Evolutionary conservation across 2,329 filamentous ascomycete species (phyloP), one percentile per base, ranked within the genome.

Genomic region (Calonectria hongkongensis): DNA sequence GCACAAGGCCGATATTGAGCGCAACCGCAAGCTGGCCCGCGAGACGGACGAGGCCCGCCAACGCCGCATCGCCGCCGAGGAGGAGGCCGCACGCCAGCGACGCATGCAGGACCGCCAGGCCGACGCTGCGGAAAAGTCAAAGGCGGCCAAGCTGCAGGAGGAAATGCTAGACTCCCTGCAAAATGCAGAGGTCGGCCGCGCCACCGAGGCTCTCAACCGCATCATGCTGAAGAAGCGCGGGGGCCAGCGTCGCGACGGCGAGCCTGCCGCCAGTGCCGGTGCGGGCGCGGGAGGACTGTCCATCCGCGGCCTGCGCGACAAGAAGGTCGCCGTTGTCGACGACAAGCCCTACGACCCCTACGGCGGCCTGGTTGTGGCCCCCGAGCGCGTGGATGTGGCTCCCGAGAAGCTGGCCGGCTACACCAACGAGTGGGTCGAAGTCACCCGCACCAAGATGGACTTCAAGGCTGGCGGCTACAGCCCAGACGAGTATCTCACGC

Each of bases 301-400:
- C 2, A 96, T 98, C 84, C 94, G 94, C 77, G 96, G 96, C 2
- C 89, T 98, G 71, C 95, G 94, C 84, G 92, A 89, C 79, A 89
- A 88, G 82, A 84, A 83, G 77, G 88, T 84, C 9, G 74, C 72
- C n/a, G 81, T 81, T 16, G 81, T 76, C 62, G 90, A 90, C 7
- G 92, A 95, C 79, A 92, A 92, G 71, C 93, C 95, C 0, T 98
- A 98, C 85, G 95, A 98, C 85, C 94, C 96, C 0, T 98, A 97
- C 81, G 95, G 92, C 47, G 97, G 95, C 0, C 85, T 96, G 73
- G 85, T 90, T 58, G 90, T 96, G 65, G 88, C 88, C 28, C 91
- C 92, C 27, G 88, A 93, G 77, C 93, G 96, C 78, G 96, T 95
- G 80, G 87, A 89, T 12, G 81, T 97, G 33, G 75, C 80, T 0